phyloP scores from a whole-genome alignment of 2,329 filamentous ascomycete genomes.

The Coleophoma crateriformis region DNA sequence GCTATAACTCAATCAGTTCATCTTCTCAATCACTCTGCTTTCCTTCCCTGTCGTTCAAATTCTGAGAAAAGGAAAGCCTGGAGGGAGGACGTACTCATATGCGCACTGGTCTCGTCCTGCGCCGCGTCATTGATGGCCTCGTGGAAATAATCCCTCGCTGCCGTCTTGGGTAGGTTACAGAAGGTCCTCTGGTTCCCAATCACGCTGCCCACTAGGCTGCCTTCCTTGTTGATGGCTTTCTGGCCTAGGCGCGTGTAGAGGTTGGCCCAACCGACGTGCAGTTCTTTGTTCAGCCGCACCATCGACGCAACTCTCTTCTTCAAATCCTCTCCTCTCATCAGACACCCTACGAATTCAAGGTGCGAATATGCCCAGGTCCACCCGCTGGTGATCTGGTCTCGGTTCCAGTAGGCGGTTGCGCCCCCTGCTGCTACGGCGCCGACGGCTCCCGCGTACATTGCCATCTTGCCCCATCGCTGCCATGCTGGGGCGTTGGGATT shows the following conservation, averaged over 20 bases:
- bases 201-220: constrained; percentile 49
- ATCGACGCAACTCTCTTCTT: constrained; percentile 67
- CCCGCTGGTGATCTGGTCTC: constrained; percentile 72
- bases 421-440: constrained; percentile 77
- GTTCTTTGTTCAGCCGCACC: constrained; percentile 55
- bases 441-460: constrained; percentile 80
- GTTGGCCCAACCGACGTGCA: constrained; percentile 74
- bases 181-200: constrained; percentile 76
- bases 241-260: constrained; percentile 80
- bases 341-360: constrained; percentile 86
- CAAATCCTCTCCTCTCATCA: constrained; percentile 79
- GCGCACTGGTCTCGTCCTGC: constrained; percentile 72
- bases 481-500: constrained; percentile 44
- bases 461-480: constrained; percentile 79
- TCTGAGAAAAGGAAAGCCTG: neutral
- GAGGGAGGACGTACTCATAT: constrained; percentile 53
- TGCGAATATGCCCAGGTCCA: constrained; percentile 83
- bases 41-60: too few species aligned
- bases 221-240: constrained; percentile 50
- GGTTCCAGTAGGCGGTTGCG: constrained; percentile 80
- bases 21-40: constrained; percentile 6
- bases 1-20: constrained; percentile 29
- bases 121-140: constrained; percentile 74
- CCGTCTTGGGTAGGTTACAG: constrained; percentile 68
- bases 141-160: constrained; percentile 53